Evolutionary conservation across 148 eudicot genomes (phyloP).

Genomic region (Amaranthus cruentus): DNA sequence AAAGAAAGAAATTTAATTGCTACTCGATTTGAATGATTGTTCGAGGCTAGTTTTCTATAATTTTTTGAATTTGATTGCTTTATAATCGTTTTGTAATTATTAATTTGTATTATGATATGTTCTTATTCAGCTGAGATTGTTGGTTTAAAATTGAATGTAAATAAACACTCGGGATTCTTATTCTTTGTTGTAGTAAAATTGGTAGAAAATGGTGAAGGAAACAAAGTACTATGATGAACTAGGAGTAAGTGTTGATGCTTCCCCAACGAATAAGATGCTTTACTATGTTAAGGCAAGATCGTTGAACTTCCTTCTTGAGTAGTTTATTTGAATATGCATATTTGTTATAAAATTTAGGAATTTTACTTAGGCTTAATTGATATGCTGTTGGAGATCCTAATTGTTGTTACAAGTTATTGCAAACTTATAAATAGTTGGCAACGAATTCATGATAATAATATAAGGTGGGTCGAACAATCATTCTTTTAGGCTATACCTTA

Average conservation of each 20-base stretch:
- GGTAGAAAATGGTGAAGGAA: constrained; percentile 72
- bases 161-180: background rate
- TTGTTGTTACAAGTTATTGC: too few relatives aligned
- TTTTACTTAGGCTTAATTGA: too few relatives aligned
- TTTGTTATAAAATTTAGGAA: too few relatives aligned
- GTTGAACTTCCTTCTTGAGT: background rate
- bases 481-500: too few relatives aligned
- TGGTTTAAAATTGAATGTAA: background rate
- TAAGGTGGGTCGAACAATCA: too few relatives aligned
- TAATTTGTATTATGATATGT: background rate
- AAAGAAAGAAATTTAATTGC: background rate
- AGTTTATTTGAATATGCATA: too few relatives aligned
- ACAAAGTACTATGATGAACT: constrained; percentile 73
- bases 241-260: constrained; percentile 65
- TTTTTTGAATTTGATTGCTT: background rate
- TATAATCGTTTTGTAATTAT: background rate
- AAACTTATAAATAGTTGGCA: too few relatives aligned
- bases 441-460: too few relatives aligned
- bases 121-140: background rate
- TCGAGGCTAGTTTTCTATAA: background rate
- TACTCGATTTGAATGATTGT: background rate
- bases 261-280: constrained; percentile 75
- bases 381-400: too few relatives aligned
- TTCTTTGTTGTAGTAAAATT: background rate
- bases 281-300: constrained; percentile 59